These are phyloP conservation scores for Pelagomonas calceolata DNA, from an alignment of 108 stramenopile genomes.

Conservation along the genomic window DNA sequence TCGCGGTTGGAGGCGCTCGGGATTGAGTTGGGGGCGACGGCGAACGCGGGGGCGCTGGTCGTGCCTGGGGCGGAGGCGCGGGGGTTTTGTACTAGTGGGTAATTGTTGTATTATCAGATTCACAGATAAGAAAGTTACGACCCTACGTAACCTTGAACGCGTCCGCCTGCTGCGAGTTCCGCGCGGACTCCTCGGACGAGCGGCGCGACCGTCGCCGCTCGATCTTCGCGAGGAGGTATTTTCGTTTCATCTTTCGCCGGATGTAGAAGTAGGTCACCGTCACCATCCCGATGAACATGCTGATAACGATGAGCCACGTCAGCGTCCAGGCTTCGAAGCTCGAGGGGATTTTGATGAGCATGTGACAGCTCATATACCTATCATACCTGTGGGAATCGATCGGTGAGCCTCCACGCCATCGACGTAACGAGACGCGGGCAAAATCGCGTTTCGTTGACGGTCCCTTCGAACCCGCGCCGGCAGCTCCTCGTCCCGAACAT, in stretches of 20 bases:
- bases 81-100: too few species aligned
- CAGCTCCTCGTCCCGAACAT: conserved; percentile 62
- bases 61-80: too few species aligned
- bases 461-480: conserved; percentile 59
- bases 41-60: too few species aligned
- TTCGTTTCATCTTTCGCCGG: conserved; percentile 30
- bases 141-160: too few species aligned
- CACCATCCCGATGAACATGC: conserved; percentile 10
- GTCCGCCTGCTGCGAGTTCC: too few species aligned
- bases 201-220: conserved; percentile 31
- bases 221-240: conserved; percentile 39
- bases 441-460: conserved; percentile 38
- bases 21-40: too few species aligned
- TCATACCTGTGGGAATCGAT: too few species aligned
- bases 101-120: too few species aligned
- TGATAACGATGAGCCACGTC: conserved; percentile 5
- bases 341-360: conserved; percentile 54
- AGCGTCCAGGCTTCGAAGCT: conserved; percentile 44
- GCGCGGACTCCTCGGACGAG: conserved; percentile 30
- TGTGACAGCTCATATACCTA: conserved; percentile 61
- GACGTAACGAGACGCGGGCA: too few species aligned
- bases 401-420: too few species aligned
- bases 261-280: conserved; percentile 24
- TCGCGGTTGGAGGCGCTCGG: too few species aligned
- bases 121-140: too few species aligned